Evolutionary conservation across 2,329 filamentous ascomycete species (phyloP).

Genomic region (Tothia fuscella): DNA sequence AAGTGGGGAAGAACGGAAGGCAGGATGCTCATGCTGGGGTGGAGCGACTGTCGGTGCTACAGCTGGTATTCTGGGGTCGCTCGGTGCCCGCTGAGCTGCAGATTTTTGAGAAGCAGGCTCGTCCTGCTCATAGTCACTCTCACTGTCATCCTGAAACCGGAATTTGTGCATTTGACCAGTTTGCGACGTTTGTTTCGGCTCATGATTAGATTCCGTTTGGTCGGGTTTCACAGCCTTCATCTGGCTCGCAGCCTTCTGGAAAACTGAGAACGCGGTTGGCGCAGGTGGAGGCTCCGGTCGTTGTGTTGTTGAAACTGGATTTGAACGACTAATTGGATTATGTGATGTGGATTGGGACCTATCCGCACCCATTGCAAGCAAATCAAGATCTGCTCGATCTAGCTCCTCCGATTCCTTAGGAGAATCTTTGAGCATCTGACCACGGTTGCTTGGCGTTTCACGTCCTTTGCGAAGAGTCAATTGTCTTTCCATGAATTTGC

Average conservation of each 20-base stretch:
- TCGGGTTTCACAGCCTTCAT: slow-evolving; percentile 18
- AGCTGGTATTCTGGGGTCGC: background rate
- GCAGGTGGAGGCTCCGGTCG: slow-evolving; percentile 6
- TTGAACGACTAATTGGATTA: slow-evolving; percentile 14
- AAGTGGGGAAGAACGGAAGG: slow-evolving; percentile 1
- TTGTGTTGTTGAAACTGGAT: slow-evolving; percentile 19
- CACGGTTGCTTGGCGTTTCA: slow-evolving; percentile 40
- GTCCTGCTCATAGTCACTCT: slow-evolving; percentile 28
- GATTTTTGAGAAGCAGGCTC: background rate
- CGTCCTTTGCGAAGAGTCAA: slow-evolving; percentile 67
- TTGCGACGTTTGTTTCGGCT: slow-evolving; percentile 17
- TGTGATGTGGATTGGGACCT: slow-evolving; percentile 1
- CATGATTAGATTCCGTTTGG: background rate
- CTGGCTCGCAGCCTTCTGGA: slow-evolving; percentile 33
- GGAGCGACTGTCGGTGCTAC: background rate
- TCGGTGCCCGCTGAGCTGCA: background rate
- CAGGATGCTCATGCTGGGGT: slow-evolving; percentile 4
- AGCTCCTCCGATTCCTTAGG: slow-evolving; percentile 4
- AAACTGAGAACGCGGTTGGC: slow-evolving; percentile 30
- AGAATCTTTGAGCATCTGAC: slow-evolving; percentile 6
- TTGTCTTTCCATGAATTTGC: slow-evolving; percentile 71
- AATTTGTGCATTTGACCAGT: slow-evolving; percentile 24
- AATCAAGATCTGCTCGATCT: slow-evolving; percentile 1
- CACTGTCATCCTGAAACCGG: slow-evolving; percentile 21
- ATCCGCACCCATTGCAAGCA: background rate